Evolutionary conservation across 176 grass and related monocot genomes (phyloP).

Genomic region (Hsuehochloa calcarea): DNA sequence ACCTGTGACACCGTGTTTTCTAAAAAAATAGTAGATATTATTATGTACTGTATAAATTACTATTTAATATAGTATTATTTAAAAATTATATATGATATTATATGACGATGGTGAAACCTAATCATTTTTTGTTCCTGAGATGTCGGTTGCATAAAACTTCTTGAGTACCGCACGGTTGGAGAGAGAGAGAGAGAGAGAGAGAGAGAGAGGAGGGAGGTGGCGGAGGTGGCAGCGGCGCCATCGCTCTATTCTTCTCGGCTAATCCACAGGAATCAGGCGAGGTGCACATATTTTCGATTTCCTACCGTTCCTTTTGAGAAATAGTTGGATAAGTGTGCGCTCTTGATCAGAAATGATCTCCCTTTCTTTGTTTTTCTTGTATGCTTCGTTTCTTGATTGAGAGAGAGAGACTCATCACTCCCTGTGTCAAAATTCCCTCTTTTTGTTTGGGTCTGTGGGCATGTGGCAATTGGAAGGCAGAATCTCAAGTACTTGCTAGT

Average conservation of each 20-base stretch:
- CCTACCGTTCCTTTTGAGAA: neutral
- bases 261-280: neutral
- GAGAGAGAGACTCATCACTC: neutral
- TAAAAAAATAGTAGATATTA: too few species aligned
- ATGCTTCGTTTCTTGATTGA: neutral
- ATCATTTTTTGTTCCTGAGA: too few species aligned
- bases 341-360: neutral
- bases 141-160: slow-evolving; percentile 40
- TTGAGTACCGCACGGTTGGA: neutral
- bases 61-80: too few species aligned
- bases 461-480: neutral
- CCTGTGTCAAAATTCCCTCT: neutral
- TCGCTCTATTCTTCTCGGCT: slow-evolving; percentile 12
- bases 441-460: neutral
- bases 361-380: neutral
- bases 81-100: too few species aligned
- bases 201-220: neutral
- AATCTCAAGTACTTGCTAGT: neutral
- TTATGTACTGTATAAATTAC: too few species aligned
- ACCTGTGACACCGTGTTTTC: too few species aligned
- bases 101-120: too few species aligned
- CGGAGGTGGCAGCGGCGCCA: neutral
- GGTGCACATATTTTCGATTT: slow-evolving; percentile 12
- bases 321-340: neutral
- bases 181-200: neutral